A percentile compares a stretch with the other conserved stretches of the same genome.
These are phyloP conservation scores for Dactylellina haptotyla DNA, from an alignment of 2,329 filamentous ascomycete genomes.

Conservation along the genomic window DNA sequence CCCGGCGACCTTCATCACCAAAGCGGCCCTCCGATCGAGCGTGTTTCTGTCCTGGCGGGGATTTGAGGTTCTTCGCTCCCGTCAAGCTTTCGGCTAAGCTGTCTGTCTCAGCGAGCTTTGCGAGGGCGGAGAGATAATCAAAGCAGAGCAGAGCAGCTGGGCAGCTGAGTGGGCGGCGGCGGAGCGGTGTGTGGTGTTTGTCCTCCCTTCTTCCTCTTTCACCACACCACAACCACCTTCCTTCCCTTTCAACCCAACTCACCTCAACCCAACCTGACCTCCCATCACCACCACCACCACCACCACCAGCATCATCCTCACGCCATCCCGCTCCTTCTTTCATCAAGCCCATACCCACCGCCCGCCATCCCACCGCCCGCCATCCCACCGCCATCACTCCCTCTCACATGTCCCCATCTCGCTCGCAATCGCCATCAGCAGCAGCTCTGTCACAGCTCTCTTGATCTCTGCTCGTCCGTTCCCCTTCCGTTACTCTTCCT, in stretches of 20 bases:
- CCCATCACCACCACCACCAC: slow-evolving; percentile 6
- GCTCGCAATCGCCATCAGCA: not conserved
- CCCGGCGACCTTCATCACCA: not conserved
- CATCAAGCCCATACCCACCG: no score
- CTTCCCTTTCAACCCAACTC: not conserved
- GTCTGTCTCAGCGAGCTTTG: no score
- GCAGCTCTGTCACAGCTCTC: not conserved
- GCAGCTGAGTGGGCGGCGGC: not conserved
- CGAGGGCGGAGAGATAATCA: no score
- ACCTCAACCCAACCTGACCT: not conserved
- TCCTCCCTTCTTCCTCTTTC: not conserved
- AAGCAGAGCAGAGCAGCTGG: no score
- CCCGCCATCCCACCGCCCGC: not conserved
- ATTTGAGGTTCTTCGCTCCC: slow-evolving; percentile 5
- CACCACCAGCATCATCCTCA: slow-evolving; percentile 44
- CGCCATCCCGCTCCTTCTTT: no score
- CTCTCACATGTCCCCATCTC: not conserved
- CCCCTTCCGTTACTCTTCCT: not conserved
- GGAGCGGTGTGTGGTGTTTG: not conserved
- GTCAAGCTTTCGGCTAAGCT: slow-evolving; percentile 11
- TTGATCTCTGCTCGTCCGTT: not conserved
- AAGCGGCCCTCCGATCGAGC: no score
- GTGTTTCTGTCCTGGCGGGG: not conserved
- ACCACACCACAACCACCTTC: no score
- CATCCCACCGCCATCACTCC: not conserved